Evolutionary conservation across 768 basidiomycete genomes (phyloP).

Genomic region (Wakefieldia striispora): DNA sequence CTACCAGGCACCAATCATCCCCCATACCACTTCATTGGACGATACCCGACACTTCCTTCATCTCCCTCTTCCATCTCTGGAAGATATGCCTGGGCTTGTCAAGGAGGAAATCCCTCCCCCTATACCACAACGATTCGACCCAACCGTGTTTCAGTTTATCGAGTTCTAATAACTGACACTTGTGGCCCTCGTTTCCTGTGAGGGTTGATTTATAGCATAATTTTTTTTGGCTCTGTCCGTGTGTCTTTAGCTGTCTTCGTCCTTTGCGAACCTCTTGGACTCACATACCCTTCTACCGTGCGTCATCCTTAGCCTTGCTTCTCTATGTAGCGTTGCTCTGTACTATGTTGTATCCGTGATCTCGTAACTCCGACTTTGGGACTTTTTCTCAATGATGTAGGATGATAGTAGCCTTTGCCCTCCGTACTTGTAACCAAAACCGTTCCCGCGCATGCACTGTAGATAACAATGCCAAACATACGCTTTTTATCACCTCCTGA

Average conservation of each 20-base stretch:
- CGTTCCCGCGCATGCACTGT: not conserved
- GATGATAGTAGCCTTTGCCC: conserved; percentile 7
- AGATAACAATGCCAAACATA: conserved; percentile 28
- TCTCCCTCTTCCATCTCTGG: conserved; percentile 69
- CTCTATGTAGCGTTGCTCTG: conserved; percentile 29
- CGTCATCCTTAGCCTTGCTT: conserved; percentile 2
- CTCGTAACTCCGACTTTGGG: conserved; percentile 5
- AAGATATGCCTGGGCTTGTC: conserved; percentile 78
- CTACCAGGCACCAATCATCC: conserved; percentile 79
- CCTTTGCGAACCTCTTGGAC: not conserved
- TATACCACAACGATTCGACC: conserved; percentile 63
- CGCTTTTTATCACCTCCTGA: not conserved
- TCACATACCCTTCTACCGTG: not conserved
- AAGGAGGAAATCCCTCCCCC: conserved; percentile 58
- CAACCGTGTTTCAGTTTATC: conserved; percentile 67
- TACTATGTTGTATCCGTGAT: conserved; percentile 29
- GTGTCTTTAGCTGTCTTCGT: not conserved
- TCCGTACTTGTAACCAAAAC: conserved; percentile 10
- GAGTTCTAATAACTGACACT: conserved; percentile 55
- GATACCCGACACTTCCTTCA: conserved; percentile 87
- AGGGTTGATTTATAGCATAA: conserved; percentile 30
- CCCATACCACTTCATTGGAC: conserved; percentile 73
- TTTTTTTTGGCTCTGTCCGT: conserved; percentile 5
- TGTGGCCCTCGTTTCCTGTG: conserved; percentile 7
- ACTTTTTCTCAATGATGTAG: conserved; percentile 9